Base-by-base conservation (phyloP, 805 yeast species). In the Saturnispora mendoncae region DNA sequence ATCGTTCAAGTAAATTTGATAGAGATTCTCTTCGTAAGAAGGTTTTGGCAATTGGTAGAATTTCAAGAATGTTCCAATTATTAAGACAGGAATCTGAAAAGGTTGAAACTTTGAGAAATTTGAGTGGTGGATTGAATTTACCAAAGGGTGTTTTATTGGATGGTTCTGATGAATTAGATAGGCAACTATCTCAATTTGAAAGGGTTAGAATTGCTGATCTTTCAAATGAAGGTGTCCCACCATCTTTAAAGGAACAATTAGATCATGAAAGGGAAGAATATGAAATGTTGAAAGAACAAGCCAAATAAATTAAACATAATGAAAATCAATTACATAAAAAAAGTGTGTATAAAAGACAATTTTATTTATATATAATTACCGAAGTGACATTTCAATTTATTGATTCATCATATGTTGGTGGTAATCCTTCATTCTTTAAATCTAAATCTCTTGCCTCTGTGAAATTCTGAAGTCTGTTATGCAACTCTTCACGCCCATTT, bases 41-140 rank as follows among this genome's bases (percentile, higher is more conserved):
- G 68, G 84, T 92, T 39, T 64, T 90, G 53, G 97, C 97, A 12
- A 92, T 90, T 61, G 97, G 97, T n/a, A 74, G 95, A 50, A 85
- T 90, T 41, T 82, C 95, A 17, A 74, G 97, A 45, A 88, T 92
- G 96, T 92, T 83, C 64, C 81, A 80, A 47, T 82, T 90, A 6
- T 68, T 90, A 52, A 72, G 97, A 49, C 86, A 86, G 57, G 96
- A 90, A 57, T 75, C 90, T 36, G 97, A 85, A 60, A 79, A 78
- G 51, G 94, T 92, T 36, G 80, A 82, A 44, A 87, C 82, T 54
- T 68, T 90, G 54, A 84, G 92, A 61, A 69, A 72, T 26, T 67
- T 79, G 47, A 71, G 82, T 45, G 81, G 88, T 33, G 88, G 92
- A 12, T 68, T 67, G 8, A 41, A 36, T 9, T 67, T 92, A 49